phyloP scores from a whole-genome alignment of 371 early-diverging fungal species.

The Mucor ambiguus region DNA sequence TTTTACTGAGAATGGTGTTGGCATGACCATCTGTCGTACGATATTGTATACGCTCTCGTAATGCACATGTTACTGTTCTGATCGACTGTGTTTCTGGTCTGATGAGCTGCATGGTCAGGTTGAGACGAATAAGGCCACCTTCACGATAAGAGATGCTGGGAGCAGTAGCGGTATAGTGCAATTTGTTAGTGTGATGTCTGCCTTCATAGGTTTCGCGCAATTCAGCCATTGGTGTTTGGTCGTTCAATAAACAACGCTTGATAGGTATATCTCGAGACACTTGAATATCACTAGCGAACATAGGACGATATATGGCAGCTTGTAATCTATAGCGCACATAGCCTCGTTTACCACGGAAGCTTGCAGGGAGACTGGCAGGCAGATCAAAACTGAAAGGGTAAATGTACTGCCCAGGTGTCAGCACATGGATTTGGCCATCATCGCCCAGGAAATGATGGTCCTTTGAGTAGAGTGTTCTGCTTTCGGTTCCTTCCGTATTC shows the following conservation, averaged over 20 bases:
- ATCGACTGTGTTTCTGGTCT: constrained; percentile 37
- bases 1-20: constrained; percentile 26
- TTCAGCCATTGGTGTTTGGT: constrained; percentile 23
- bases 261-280: constrained; percentile 36
- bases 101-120: constrained; percentile 35
- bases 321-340: constrained; percentile 45
- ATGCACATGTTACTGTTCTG: constrained; percentile 45
- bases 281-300: constrained; percentile 42
- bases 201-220: constrained; percentile 36
- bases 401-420: constrained; percentile 42
- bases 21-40: constrained; percentile 36
- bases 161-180: constrained; percentile 42
- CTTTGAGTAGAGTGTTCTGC: constrained; percentile 38
- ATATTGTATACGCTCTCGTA: constrained; percentile 47
- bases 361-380: constrained; percentile 45
- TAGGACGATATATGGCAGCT: constrained; percentile 40
- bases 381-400: constrained; percentile 47
- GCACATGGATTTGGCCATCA: constrained; percentile 29
- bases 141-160: constrained; percentile 49
- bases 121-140: constrained; percentile 47
- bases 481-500: constrained; percentile 36
- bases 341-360: constrained; percentile 48
- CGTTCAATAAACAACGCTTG: constrained; percentile 44
- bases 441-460: constrained; percentile 39
- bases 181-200: constrained; percentile 28